Evolutionary conservation across 2,329 filamentous ascomycete species (phyloP), one percentile per base, ranked within the genome.

Genomic region (Cladosporium sp.): DNA sequence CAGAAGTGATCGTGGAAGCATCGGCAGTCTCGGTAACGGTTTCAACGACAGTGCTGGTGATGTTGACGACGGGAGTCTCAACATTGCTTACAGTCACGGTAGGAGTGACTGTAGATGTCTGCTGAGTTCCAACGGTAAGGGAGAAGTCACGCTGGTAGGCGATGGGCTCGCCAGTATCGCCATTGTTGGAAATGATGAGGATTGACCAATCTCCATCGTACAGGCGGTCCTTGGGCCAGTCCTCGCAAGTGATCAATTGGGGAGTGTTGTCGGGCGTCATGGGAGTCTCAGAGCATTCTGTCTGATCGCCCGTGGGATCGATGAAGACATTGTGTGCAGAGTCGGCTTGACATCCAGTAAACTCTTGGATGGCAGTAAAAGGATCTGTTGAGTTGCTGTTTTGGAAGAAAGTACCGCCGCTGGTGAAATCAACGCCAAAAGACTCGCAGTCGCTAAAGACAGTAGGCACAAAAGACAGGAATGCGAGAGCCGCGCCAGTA

Each of bases 371-470:
- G 20, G 73, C 73, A 17, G 74, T 76, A 61, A 78, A 79, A 4
- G 64, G 63, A 2, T 75, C 74, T 3, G 64, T 66, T 0, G 74
- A 77, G 15, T 68, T 63, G 9, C 70, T 70, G 62, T 78, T 77
- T 63, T 78, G 77, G 64, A 78, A 79, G 65, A 78, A 79, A 17
- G 65, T 61, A 2, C 71, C 71, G 35, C 73, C 75, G 61, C 74
- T 71, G 47, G 75, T 64, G 56, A 76, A 79, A 61, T 79, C 77
- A 17, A 70, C 62, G 45, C 69, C 69, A 49, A 62, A 71, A 15
- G 65, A 66, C 24, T 64, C 58, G 56, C 69, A 71, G 32, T 54
- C 58, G 28, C 51, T 56, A 24, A 52, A 48, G 17, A 50, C 56
- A 10, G 20, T 36, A 28, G 55, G 48, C 25, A 50, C 56, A 17